Evolutionary conservation across 352 stramenopile species (phyloP), one percentile per base, ranked within the genome.

Genomic region (Aphanomyces stellatus): DNA sequence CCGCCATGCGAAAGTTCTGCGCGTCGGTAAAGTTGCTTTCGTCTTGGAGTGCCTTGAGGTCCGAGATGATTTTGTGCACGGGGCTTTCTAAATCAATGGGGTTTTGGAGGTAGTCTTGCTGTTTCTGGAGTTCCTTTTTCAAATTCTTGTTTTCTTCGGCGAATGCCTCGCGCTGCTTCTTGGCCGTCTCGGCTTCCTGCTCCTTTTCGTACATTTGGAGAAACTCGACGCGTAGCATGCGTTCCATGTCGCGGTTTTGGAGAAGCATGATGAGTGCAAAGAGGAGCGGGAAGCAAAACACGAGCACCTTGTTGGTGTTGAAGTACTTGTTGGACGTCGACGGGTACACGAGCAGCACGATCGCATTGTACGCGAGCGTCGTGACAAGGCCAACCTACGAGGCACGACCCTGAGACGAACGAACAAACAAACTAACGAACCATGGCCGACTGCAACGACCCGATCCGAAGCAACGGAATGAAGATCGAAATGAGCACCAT

Each of bases 111-210:
- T 2, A 62, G 35, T 67, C 60, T 2, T 67, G 60, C 28, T 67
- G 60, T 41, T 67, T 67, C 22, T 67, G 25, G 30, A 67, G 49
- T 43, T 67, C 60, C 22, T 67, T 55, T 25, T 67, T 67, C 28
- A 67, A 41, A 25, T 67, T 67, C 41, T 67, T 67, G 49, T 67
- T 67, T 30, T 67, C 60, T 46, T 67, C 60, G 24, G 60, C 60
- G 24, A 67, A 43, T 11, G 42, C 60, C n/a, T 67, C 60, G 30
- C 60, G 60, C 35, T 67, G 60, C 17, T 67, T 42, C 37, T 67
- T 57, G 34, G 60, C 60, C 11, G 34, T 57, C 42, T 67, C 60
- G 8, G 60, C 60, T 51, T 67, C 60, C 28, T 60, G 19, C 34
- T 67, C 60, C 30, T 57, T 46, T 17, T 67, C 60, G 35, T 67